Conservation (phyloP, 106 monocot species). For the Phalaenopsis aphrodite region DNA sequence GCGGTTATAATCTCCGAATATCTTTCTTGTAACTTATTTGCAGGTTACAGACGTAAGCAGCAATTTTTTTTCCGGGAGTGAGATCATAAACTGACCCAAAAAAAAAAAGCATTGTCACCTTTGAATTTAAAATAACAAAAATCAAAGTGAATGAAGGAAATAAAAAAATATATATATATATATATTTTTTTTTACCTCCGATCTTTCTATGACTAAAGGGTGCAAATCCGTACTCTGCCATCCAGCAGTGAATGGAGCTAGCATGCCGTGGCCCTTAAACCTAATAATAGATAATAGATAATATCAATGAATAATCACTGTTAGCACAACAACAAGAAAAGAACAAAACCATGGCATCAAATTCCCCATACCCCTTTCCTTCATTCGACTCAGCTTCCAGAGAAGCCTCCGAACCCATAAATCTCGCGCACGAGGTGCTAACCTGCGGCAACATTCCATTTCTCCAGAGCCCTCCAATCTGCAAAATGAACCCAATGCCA, state of each 20-base stretch:
- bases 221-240: slow-evolving; percentile 84
- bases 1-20: too few relatives aligned
- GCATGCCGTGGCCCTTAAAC: slow-evolving; percentile 91
- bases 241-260: slow-evolving; percentile 98
- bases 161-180: background rate
- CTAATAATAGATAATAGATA: slow-evolving; percentile 20
- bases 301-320: background rate
- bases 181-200: slow-evolving; percentile 59
- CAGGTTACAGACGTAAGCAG: too few relatives aligned
- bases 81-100: background rate
- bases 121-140: background rate
- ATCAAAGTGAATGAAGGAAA: background rate
- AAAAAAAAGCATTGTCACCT: background rate
- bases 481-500: background rate
- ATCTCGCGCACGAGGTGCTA: slow-evolving; percentile 6
- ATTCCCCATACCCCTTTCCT: slow-evolving; percentile 10
- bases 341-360: background rate
- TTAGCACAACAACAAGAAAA: background rate
- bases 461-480: background rate
- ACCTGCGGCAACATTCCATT: slow-evolving; percentile 3
- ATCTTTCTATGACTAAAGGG: slow-evolving; percentile 82
- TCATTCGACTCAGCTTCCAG: slow-evolving; percentile 4
- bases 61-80: background rate
- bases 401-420: slow-evolving; percentile 18
- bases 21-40: too few relatives aligned